phyloP scores from a whole-genome alignment of 2,329 filamentous ascomycete species.

The Nannizziopsis barbatae region DNA sequence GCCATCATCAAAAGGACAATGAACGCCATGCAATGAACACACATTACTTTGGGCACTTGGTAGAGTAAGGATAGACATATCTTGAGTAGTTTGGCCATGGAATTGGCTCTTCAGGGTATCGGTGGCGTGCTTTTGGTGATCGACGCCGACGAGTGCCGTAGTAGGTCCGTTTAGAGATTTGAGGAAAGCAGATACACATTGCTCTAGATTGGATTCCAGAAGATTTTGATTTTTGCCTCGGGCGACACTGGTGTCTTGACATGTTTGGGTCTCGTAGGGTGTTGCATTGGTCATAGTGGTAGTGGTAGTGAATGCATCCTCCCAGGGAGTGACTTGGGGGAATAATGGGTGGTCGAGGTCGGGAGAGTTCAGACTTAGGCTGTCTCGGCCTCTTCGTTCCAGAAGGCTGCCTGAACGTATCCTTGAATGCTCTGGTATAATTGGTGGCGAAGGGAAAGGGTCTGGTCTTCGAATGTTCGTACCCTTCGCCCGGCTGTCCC shows the following conservation, averaged over 20 bases:
- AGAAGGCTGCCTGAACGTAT: background rate
- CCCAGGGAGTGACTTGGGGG: slow-evolving; percentile 4
- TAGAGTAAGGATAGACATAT: background rate
- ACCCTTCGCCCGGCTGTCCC: slow-evolving; percentile 4
- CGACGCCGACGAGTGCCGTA: background rate
- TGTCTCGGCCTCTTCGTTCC: background rate
- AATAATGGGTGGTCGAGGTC: background rate
- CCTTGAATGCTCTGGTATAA: slow-evolving; percentile 1
- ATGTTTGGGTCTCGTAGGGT: slow-evolving; percentile 9
- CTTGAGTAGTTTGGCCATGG: background rate
- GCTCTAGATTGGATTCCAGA: background rate
- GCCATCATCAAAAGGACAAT: background rate
- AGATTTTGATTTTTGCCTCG: background rate
- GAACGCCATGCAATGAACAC: background rate
- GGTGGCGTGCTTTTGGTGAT: background rate
- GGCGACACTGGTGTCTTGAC: background rate
- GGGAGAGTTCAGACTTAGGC: background rate
- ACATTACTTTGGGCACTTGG: background rate
- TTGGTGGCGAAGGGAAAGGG: slow-evolving; percentile 9
- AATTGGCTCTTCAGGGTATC: background rate
- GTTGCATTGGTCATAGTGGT: slow-evolving; percentile 29
- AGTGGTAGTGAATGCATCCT: slow-evolving; percentile 31
- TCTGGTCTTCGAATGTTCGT: background rate
- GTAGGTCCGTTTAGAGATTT: background rate
- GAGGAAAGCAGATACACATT: slow-evolving; percentile 7